These are phyloP conservation scores for Gremmenia infestans DNA, from an alignment of 2,329 filamentous ascomycete species.

Conservation along the genomic window DNA sequence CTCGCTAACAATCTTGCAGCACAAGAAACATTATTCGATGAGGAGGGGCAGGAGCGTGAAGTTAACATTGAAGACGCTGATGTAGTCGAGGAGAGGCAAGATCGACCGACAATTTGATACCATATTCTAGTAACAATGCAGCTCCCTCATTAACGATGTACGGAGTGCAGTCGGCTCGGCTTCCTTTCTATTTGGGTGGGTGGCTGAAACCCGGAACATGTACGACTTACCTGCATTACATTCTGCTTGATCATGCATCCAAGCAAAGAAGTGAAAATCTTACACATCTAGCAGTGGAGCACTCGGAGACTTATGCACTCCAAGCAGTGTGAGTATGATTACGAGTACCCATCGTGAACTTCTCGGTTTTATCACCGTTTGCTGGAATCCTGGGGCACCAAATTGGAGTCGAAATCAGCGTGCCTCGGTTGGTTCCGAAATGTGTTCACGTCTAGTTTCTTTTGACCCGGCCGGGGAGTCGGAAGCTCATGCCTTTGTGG, in stretches of 20 bases:
- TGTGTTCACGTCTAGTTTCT: neutral
- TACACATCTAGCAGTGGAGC: neutral
- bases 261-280: neutral
- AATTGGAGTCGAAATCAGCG: neutral
- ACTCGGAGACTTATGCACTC: neutral
- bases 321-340: neutral
- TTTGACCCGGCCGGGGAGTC: neutral
- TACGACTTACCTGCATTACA: neutral
- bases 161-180: neutral
- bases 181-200: neutral
- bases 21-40: conserved; percentile 55
- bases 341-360: neutral
- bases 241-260: neutral
- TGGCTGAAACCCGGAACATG: neutral
- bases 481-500: neutral
- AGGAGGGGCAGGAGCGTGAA: conserved; percentile 41
- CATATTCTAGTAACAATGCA: neutral
- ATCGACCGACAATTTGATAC: conserved; percentile 7
- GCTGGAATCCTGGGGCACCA: neutral
- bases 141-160: neutral
- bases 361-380: neutral
- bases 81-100: conserved; percentile 7
- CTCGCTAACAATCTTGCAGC: conserved; percentile 36
- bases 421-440: neutral
- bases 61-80: conserved; percentile 16